phyloP scores from a whole-genome alignment of 2,329 filamentous ascomycete genomes.

The Botrytis deweyae region DNA sequence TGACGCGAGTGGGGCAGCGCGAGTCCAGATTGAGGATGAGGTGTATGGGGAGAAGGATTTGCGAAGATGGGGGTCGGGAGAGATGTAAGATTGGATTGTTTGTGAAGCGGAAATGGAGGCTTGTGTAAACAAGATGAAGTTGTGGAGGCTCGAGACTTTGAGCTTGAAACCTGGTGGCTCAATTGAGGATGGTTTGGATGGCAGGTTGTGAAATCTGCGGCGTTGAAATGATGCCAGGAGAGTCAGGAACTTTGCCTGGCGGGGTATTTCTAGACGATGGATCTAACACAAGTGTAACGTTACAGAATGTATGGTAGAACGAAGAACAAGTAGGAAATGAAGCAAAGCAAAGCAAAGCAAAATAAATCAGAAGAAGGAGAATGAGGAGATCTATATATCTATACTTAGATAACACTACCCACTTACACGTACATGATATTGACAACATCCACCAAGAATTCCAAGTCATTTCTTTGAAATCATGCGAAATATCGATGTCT shows the following conservation, averaged over 20 bases:
- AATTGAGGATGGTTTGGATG: background rate
- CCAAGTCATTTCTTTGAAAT: background rate
- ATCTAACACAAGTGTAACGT: background rate
- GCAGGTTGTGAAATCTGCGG: background rate
- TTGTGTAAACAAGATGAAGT: background rate
- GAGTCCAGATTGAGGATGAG: conserved; percentile 9
- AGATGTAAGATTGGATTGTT: background rate
- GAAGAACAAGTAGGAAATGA: background rate
- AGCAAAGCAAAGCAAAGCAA: no score
- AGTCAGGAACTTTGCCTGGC: background rate
- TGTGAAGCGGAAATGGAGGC: background rate
- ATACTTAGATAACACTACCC: background rate
- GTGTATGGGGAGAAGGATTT: background rate
- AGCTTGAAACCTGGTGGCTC: conserved; percentile 1
- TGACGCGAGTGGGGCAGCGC: background rate
- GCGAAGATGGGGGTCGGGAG: background rate
- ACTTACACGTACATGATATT: background rate
- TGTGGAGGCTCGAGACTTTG: conserved; percentile 8
- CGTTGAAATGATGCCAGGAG: background rate
- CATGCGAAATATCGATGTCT: background rate
- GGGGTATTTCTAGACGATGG: conserved; percentile 10
- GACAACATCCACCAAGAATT: background rate
- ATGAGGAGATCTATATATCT: conserved; percentile 1
- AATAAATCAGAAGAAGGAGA: background rate
- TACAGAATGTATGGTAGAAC: background rate